Evolutionary conservation across 2,329 filamentous ascomycete species (phyloP), one percentile per base, ranked within the genome.

Genomic region (Diplodia seriata): DNA sequence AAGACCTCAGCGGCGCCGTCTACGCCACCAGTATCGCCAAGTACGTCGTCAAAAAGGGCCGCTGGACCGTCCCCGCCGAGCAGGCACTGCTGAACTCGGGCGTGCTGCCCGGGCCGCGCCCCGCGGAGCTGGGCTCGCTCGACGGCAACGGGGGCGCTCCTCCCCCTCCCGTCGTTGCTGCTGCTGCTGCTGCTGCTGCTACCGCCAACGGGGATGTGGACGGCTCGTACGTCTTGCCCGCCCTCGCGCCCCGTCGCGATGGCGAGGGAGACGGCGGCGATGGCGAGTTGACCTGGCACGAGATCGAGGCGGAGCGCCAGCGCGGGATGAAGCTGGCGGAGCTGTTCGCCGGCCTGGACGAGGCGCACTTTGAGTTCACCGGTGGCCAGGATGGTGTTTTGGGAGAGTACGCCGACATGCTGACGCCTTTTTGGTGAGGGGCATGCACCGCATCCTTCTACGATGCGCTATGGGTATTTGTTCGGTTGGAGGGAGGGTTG

Each of bases 51-150:
- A 85, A 85, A 74, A 81, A 81, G 70, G 83, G 82, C 1, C 85
- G 94, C 29, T 84, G 95, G 74, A 98, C 94, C 0, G 87, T 98
- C 4, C 88, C 94, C 71, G 94, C 95, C 0, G 90, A 93, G 72
- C 84, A 91, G 56, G 84, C 94, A 8, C 83, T 98, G 31, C 83
- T 86, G 53, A 86, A 89, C 43, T 90, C 90, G 61, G 88, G 89
- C 1, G 82, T 97, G 76, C 81, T 98, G 62, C 95, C 95, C 85
- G 89, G 57, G 92, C 93, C 0, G 88, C 86, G 12, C 77, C 75
- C 75, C 71, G 74, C 1, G 23, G 77, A 74, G 51, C 69, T 71
- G 14, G 69, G 67, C 29, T 31, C 18, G 53, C 53, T 36, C 9
- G 70, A 70, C 12, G 29, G 23, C 1, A 70, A 68, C 1, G 67